Base-by-base conservation (phyloP, 768 basidiomycete genomes). In the Rhodosporidiobolus odoratus region DNA sequence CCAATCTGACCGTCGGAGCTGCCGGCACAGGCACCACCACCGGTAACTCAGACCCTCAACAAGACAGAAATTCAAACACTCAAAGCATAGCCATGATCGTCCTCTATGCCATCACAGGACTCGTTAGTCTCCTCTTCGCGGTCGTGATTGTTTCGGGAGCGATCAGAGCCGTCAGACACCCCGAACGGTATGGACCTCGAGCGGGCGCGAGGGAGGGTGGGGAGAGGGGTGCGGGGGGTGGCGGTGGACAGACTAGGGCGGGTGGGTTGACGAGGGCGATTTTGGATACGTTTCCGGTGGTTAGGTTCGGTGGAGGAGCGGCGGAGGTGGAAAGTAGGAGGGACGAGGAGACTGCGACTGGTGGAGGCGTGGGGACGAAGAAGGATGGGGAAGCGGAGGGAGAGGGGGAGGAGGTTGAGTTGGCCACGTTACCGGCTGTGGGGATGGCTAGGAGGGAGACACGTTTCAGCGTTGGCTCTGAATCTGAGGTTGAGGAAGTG, bases 241-340 rank as follows among this genome's bases (percentile, higher is more conserved):
- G 76, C 32, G 82, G 83, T 45, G 88, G 78, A 5, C 82, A 81
- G 67, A 88, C 86, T 59, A 86, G 91, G 6, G 89, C 91, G 0
- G 82, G 85, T n/a, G 93, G 93, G 12, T 83, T 98, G 60, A 89
- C 91, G 2, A 87, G 91, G 27, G 95, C 95, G 27, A 93, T 98
- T 66, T 82, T 98, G 64, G 94, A 98, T 75, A 96, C 93, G 5
- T 98, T 98, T 81, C 93, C 94, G 7, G 81, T 96, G 71, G 88
- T 95, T 80, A 92, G 92, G 79, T 98, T 93, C 75, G 86, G 86
- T 10, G 66, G 77, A 16, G 71, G 72, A 25, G 78, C 76, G 38
- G 34, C 43, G 25, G 61, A 56, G 41, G 58, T 37, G 32, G 59
- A 23, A n/a, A 25, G 27, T 1, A 32, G 58, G 37, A 48, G 48